These are phyloP conservation scores for Thermomucor indicae-seudaticae DNA, from an alignment of 371 early-diverging fungal genomes.

Conservation along the genomic window DNA sequence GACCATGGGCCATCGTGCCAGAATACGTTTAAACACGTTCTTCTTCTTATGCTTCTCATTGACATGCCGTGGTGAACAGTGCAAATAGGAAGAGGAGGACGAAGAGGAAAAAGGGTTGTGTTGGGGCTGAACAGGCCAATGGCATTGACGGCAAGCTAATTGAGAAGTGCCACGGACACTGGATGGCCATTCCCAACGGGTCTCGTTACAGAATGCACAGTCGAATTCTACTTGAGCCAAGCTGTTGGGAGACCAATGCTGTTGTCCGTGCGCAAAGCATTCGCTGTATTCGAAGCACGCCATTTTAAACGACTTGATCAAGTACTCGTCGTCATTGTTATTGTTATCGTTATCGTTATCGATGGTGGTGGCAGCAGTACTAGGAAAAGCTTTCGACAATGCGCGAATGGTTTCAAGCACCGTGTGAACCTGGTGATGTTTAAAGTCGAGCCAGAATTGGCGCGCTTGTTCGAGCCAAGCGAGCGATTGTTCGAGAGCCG, in stretches of 20 bases:
- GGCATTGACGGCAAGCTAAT: too few species aligned
- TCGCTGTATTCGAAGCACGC: conserved; percentile 29
- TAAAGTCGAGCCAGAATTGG: conserved; percentile 27
- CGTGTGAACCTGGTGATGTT: conserved; percentile 18
- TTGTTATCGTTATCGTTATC: too few species aligned
- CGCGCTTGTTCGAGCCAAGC: conserved; percentile 11
- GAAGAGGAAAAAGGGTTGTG: too few species aligned
- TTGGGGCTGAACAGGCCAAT: too few species aligned
- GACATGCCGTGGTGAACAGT: too few species aligned
- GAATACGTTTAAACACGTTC: too few species aligned
- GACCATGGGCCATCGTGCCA: too few species aligned
- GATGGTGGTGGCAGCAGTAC: too few species aligned
- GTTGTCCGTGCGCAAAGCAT: conserved; percentile 21
- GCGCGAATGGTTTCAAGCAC: conserved; percentile 21
- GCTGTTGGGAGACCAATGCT: conserved; percentile 19
- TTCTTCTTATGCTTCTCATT: too few species aligned
- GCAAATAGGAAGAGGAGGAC: too few species aligned
- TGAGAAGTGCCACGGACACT: too few species aligned
- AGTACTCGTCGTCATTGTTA: conserved; percentile 9
- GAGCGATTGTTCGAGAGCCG: conserved; percentile 4
- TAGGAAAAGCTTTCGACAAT: too few species aligned
- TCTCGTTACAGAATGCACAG: conserved; percentile 23
- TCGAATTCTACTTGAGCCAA: conserved; percentile 22
- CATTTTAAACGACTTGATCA: conserved; percentile 23
- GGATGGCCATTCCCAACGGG: conserved; percentile 25